A percentile compares a stretch with the other conserved stretches of the same genome.
phyloP scores from a whole-genome alignment of 495 filamentous ascomycete species.

The Umbilicaria muhlenbergii region DNA sequence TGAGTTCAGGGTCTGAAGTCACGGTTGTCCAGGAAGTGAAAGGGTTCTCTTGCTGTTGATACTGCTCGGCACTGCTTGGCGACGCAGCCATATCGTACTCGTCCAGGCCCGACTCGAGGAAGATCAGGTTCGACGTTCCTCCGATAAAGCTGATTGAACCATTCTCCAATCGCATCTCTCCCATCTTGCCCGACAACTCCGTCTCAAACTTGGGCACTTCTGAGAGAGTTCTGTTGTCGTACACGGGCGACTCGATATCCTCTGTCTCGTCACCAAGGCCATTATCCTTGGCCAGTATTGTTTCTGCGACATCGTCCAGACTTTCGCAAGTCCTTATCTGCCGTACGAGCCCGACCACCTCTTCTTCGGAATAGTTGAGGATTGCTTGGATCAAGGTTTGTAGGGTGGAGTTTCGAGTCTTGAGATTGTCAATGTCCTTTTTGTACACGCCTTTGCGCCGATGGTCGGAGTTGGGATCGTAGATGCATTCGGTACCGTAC shows the following conservation, averaged over 20 bases:
- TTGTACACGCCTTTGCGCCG: constrained; percentile 93
- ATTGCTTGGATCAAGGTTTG: constrained; percentile 88
- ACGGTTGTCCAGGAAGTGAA: constrained; percentile 77
- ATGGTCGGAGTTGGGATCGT: constrained; percentile 92
- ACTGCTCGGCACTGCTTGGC: constrained; percentile 27
- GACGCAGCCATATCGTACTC: constrained; percentile 29
- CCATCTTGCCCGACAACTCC: constrained; percentile 84
- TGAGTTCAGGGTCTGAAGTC: constrained; percentile 59
- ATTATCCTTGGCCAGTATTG: constrained; percentile 45
- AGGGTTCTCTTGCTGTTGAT: constrained; percentile 41
- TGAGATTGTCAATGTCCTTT: constrained; percentile 80
- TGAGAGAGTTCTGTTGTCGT: constrained; percentile 23
- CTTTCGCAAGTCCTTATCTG: constrained; percentile 88
- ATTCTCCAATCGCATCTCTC: constrained; percentile 72
- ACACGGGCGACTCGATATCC: constrained; percentile 24
- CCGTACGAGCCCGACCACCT: constrained; percentile 63
- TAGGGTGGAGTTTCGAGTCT: constrained; percentile 74
- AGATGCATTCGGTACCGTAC: constrained; percentile 66
- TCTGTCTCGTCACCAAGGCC: constrained; percentile 19
- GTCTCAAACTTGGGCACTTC: constrained; percentile 56
- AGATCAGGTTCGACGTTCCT: constrained; percentile 87
- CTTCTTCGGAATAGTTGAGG: constrained; percentile 66
- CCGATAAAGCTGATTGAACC: constrained; percentile 87
- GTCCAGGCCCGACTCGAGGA: constrained; percentile 42
- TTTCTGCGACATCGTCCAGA: constrained; percentile 77